phyloP scores from a whole-genome alignment of 1,284 basidiomycete species.

The Cryptococcus sp. region DNA sequence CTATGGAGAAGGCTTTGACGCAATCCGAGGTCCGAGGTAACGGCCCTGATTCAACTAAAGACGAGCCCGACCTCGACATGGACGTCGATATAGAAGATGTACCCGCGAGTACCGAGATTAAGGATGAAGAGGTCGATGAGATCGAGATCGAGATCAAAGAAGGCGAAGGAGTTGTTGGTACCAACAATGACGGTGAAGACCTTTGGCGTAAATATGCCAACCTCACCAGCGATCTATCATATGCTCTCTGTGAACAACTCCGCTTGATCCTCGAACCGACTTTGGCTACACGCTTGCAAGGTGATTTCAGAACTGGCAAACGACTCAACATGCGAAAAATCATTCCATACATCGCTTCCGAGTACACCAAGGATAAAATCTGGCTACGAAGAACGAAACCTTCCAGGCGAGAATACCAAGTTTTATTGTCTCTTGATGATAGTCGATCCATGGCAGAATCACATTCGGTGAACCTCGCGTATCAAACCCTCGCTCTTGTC shows the following conservation, averaged over 20 bases:
- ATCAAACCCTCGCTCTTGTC: conserved; percentile 88
- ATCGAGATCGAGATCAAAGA: conserved; percentile 50
- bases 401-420: conserved; percentile 91
- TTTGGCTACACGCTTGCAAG: conserved; percentile 85
- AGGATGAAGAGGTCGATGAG: conserved; percentile 55
- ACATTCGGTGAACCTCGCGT: conserved; percentile 88
- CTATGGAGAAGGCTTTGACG: conserved; percentile 47
- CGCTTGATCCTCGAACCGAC: conserved; percentile 96
- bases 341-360: conserved; percentile 95
- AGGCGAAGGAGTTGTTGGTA: conserved; percentile 26
- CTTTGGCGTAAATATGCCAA: conserved; percentile 89
- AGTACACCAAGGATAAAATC: conserved; percentile 99
- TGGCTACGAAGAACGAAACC: conserved; percentile 95
- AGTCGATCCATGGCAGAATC: conserved; percentile 95
- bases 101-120: conserved; percentile 24
- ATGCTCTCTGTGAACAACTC: conserved; percentile 89
- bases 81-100: conserved; percentile 39
- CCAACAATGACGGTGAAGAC: conserved; percentile 54
- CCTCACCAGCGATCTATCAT: conserved; percentile 85
- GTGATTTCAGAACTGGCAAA: conserved; percentile 97
- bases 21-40: conserved; percentile 40
- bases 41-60: conserved; percentile 13
- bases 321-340: conserved; percentile 99
- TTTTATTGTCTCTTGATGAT: conserved; percentile 92
- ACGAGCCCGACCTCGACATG: conserved; percentile 34